Base-by-base conservation (phyloP, 208 protist species). In the Leishmania tarentolae region DNA sequence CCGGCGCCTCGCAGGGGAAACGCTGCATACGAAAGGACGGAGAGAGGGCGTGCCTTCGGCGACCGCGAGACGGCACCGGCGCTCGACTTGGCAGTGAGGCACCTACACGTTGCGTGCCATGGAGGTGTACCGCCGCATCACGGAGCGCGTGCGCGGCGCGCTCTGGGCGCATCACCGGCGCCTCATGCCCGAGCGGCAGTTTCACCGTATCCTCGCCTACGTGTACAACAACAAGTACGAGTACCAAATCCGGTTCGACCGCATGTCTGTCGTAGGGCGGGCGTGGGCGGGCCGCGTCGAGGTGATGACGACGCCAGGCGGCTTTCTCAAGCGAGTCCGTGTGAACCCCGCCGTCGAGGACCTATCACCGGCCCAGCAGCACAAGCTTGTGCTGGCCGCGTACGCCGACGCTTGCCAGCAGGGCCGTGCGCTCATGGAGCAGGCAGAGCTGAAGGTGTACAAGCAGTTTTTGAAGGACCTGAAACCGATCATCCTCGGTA, bases 221-320 rank as follows among this genome's bases (percentile, higher is more conserved):
- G 95, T 98, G 15, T 98, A 98, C 84, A 97, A 97, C 83, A 97
- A 98, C 90, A 98, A 98, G 86, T 98, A 98, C 87, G 95, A 98
- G 85, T 90, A 98, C 66, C 95, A 98, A 73, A 94, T 98, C 37
- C 94, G 95, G 1, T 96, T 98, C 65, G 95, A 98, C 76, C 77
- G 89, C 76, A 98, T 98, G 95, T 88, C 91, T 40, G 92, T 97
- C 11, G 93, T 97, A 6, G 95, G 95, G 7, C 84, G 77, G 9
- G 95, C 89, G 79, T 95, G 90, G 88, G 93, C 79, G 28, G 95
- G 95, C 2, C 76, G 83, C 0, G 93, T 98, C n/a, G 95, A 98
- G 86, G 95, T 98, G 46, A 86, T 94, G 44, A 97, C 93, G 24
- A 98, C 92, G 24, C 95, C 95, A 0, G 87, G 88, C 0, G 95